phyloP scores from a whole-genome alignment of 2,329 filamentous ascomycete genomes.

The Arthrobotrys pseudoclavata region DNA sequence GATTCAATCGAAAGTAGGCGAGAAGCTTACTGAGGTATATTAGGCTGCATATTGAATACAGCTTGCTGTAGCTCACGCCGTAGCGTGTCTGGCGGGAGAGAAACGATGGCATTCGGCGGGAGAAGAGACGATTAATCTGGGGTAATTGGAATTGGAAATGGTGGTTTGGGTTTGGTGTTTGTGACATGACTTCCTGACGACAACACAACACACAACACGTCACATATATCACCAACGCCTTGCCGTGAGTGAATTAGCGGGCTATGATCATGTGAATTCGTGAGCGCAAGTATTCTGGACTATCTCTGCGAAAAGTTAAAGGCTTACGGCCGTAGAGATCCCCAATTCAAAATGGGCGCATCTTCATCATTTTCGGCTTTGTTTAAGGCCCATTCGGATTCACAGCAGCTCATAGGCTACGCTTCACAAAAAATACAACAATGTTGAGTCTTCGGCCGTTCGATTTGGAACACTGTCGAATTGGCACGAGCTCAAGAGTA shows the following conservation, averaged over 20 bases:
- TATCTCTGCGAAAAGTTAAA: too few species aligned
- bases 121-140: constrained; percentile 12
- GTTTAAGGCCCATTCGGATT: too few species aligned
- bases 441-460: too few species aligned
- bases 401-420: too few species aligned
- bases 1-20: background rate
- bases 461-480: too few species aligned
- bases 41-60: constrained; percentile 55
- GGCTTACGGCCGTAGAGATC: too few species aligned
- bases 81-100: constrained; percentile 54
- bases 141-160: constrained; percentile 29
- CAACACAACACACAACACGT: constrained; percentile 18
- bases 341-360: too few species aligned
- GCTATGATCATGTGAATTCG: background rate
- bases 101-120: constrained; percentile 36
- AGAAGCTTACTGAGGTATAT: constrained; percentile 52
- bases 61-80: constrained; percentile 53
- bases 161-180: constrained; percentile 4
- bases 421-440: too few species aligned
- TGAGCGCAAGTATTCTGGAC: too few species aligned
- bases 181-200: constrained; percentile 7
- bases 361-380: too few species aligned
- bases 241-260: too few species aligned
- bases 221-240: background rate
- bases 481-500: too few species aligned